Evolutionary conservation across 2,329 filamentous ascomycete species (phyloP).

Genomic region (Stachybotrys echinatus): DNA sequence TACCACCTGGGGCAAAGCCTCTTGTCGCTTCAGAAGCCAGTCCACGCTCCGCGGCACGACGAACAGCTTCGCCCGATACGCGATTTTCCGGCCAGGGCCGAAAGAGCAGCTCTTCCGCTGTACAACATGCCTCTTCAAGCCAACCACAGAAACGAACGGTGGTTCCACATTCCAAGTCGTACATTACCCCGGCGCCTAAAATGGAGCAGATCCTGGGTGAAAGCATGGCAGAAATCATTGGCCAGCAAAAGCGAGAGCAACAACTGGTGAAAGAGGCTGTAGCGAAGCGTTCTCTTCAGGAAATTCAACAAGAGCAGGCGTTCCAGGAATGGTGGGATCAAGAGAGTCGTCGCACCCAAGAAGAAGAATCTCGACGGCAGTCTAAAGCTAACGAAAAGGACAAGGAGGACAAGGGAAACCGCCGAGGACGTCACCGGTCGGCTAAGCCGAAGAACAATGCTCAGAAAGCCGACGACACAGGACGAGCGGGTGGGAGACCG

Average conservation of each 20-base stretch:
- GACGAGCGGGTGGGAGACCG: background rate
- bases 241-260: constrained; percentile 80
- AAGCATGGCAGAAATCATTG: constrained; percentile 83
- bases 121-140: constrained; percentile 17
- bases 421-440: constrained; percentile 21
- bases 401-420: constrained; percentile 22
- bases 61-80: constrained; percentile 57
- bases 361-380: constrained; percentile 47
- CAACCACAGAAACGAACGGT: constrained; percentile 34
- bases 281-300: constrained; percentile 82
- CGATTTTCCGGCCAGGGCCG: constrained; percentile 55
- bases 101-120: constrained; percentile 25
- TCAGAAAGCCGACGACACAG: background rate
- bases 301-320: constrained; percentile 94
- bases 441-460: constrained; percentile 18
- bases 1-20: constrained; percentile 30
- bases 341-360: constrained; percentile 68
- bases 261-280: constrained; percentile 75
- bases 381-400: constrained; percentile 38
- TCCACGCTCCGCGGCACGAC: constrained; percentile 32
- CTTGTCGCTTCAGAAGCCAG: constrained; percentile 37
- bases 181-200: constrained; percentile 51
- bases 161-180: constrained; percentile 56
- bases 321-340: constrained; percentile 97
- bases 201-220: constrained; percentile 61